phyloP scores from a whole-genome alignment of 1,284 basidiomycete genomes.

The Phaffia rhodozyma region DNA sequence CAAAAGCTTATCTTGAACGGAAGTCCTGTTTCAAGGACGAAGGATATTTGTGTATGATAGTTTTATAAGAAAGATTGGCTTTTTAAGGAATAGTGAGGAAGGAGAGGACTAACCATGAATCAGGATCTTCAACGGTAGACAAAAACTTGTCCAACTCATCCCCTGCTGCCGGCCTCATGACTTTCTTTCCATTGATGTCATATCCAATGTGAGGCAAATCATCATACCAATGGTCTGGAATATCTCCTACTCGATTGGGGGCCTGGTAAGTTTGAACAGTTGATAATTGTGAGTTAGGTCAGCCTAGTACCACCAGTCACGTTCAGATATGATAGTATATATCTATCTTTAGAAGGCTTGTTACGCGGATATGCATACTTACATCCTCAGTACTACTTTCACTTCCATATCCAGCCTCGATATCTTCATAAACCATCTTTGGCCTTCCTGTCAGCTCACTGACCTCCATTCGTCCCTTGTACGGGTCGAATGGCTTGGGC shows the following conservation, averaged over 20 bases:
- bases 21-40: slow-evolving; percentile 49
- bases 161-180: slow-evolving; percentile 84
- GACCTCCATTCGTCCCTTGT: slow-evolving; percentile 28
- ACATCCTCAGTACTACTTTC: slow-evolving; percentile 97
- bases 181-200: slow-evolving; percentile 85
- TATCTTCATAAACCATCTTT: slow-evolving; percentile 83
- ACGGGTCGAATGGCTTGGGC: slow-evolving; percentile 32
- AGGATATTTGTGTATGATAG: background rate
- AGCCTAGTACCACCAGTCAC: too few species aligned
- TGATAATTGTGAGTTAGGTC: background rate
- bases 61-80: background rate
- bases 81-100: background rate
- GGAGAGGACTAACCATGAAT: slow-evolving; percentile 54
- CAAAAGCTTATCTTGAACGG: slow-evolving; percentile 79
- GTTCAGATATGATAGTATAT: too few species aligned
- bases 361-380: slow-evolving; percentile 30
- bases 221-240: slow-evolving; percentile 99
- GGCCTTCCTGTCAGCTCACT: slow-evolving; percentile 62
- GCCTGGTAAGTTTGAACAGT: slow-evolving; percentile 41
- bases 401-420: slow-evolving; percentile 91
- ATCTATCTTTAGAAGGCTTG: background rate
- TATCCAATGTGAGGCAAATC: slow-evolving; percentile 99
- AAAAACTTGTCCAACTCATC: slow-evolving; percentile 98
- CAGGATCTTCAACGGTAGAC: slow-evolving; percentile 81
- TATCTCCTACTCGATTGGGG: slow-evolving; percentile 85